Percentiles rank a stretch among this genome's conserved stretches.
phyloP scores from a whole-genome alignment of 139 green algal species.

The Tetradesmus obliquus region DNA sequence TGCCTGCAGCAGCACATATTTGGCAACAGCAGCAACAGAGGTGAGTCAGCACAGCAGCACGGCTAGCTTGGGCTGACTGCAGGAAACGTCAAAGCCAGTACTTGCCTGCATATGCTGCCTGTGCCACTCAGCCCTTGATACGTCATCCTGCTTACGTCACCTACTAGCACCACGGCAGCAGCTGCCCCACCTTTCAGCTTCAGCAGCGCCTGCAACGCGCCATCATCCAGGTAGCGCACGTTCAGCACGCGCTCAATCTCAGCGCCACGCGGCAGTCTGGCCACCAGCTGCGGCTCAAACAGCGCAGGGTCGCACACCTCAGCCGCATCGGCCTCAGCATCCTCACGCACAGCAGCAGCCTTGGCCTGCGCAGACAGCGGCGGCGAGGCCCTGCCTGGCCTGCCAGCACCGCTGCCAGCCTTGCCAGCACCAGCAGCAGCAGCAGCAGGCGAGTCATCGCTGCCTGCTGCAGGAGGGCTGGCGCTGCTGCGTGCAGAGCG shows the following conservation, averaged over 20 bases:
- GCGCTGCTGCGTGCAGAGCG: neutral
- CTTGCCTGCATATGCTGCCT: neutral
- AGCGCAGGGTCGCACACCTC: neutral
- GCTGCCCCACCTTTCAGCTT: slow-evolving; percentile 69
- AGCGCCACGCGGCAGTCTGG: neutral
- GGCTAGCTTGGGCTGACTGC: neutral
- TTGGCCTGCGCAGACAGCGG: neutral
- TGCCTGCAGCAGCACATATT: slow-evolving; percentile 41
- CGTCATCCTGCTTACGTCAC: neutral
- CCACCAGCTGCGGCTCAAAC: slow-evolving; percentile 8
- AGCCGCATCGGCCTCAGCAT: slow-evolving; percentile 2
- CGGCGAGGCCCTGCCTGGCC: neutral
- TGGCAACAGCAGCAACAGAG: neutral
- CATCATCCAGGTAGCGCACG: slow-evolving; percentile 27
- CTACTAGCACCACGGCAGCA: neutral
- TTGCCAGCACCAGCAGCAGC: neutral
- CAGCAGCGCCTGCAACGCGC: slow-evolving; percentile 52
- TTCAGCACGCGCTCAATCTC: slow-evolving; percentile 49
- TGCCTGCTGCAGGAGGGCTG: slow-evolving; percentile 16
- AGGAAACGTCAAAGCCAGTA: neutral
- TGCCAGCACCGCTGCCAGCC: neutral
- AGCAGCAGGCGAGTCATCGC: neutral
- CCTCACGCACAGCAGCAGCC: slow-evolving; percentile 1
- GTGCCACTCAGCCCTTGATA: neutral
- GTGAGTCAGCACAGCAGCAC: neutral